Percentiles rank a stretch among this genome's conserved stretches.
Evolutionary conservation across 805 yeast species (phyloP).

Genomic region (Lachancea cidri): DNA sequence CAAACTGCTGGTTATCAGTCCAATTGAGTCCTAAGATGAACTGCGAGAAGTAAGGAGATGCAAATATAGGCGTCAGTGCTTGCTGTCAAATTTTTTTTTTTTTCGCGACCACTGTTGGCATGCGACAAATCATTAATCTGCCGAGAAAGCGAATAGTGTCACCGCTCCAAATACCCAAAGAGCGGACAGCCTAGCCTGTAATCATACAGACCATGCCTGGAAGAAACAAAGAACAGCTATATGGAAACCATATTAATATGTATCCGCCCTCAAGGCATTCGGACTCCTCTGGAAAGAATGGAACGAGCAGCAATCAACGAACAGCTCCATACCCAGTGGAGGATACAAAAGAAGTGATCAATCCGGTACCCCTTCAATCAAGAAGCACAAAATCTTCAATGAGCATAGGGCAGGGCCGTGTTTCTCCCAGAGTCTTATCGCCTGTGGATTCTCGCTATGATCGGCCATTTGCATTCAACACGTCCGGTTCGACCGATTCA

Average conservation of each 20-base stretch:
- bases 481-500: slow-evolving; percentile 2
- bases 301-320: slow-evolving; percentile 4
- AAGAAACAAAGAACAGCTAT: slow-evolving; percentile 8
- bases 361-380: slow-evolving; percentile 12
- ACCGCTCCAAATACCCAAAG: background rate
- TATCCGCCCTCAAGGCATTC: slow-evolving; percentile 17
- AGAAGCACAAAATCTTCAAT: background rate
- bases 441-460: slow-evolving; percentile 12
- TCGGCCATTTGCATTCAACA: slow-evolving; percentile 10
- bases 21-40: too few species aligned
- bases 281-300: background rate
- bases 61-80: too few species aligned
- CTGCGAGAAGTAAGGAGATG: too few species aligned
- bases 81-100: too few species aligned
- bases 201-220: slow-evolving; percentile 1
- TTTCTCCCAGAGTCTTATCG: background rate
- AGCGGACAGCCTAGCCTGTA: background rate
- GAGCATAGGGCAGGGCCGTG: background rate
- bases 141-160: background rate
- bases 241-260: slow-evolving; percentile 22
- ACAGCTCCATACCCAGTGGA: slow-evolving; percentile 21
- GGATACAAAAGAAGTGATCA: slow-evolving; percentile 15
- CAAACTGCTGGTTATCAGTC: too few species aligned
- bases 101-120: background rate
- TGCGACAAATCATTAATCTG: background rate